Base-by-base conservation (phyloP, 768 basidiomycete genomes). In the Basidioascus undulatus region DNA sequence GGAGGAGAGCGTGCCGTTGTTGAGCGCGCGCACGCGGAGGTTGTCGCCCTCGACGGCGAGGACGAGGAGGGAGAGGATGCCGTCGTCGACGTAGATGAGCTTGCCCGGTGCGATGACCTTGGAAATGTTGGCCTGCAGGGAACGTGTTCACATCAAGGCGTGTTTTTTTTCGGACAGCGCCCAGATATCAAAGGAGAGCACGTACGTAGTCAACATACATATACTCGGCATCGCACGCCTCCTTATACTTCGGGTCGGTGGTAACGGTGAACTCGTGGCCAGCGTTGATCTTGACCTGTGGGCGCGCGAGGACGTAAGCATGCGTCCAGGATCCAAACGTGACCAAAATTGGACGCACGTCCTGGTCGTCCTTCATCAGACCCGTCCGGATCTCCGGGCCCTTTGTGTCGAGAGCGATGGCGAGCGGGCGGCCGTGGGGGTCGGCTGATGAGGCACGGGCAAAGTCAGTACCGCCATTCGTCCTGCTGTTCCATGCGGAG, bases 401-500 rank as follows among this genome's bases (percentile, higher is more conserved):
- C 82, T 98, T 98, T 83, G 92, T 98, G 61, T 98, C 92, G 42
- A 98, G 66, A 52, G 92, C 92, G 53, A 98, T 96, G 34, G 92
- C 92, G 37, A 98, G 70, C 27, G 92, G 89, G 35, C 92, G 81
- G 41, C 82, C 86, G 46, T 58, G 55, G 48, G 74, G 70, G 50
- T 76, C 69, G 48, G 66, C 76, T 74, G 53, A 3, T 39, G 41
- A 36, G 36, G 28, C 18, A 20, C 31, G 6, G 21, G 30, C 28
- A 9, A 5, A 3, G 32, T 23, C 28, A 40, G 30, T n/a, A 15
- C 28, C 15, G 28, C 28, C 28, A 9, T 15, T 30, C 28, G 28
- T 30, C 28, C 28, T 30, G 10, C 28, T 30, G 28, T 30, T 1
- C 7, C 3, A 12, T 2, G 7, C 6, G 13, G 21, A 16, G 1